These are phyloP conservation scores for Hypoxylon rickii DNA, from an alignment of 495 filamentous ascomycete genomes.

Conservation along the genomic window DNA sequence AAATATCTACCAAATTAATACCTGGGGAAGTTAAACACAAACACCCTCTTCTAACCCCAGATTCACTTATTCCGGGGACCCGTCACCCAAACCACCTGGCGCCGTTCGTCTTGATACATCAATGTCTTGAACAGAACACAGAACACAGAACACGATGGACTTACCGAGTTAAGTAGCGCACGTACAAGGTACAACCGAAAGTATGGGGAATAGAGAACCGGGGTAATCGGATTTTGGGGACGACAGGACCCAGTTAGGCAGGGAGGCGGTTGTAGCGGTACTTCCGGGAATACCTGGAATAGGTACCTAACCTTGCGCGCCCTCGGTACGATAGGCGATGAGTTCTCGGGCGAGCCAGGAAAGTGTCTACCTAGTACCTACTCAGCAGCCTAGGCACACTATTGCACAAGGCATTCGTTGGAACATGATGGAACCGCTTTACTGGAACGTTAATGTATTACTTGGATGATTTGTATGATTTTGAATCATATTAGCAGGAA, in stretches of 20 bases:
- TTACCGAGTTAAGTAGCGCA: slow-evolving; percentile 26
- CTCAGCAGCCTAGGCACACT: too few species aligned
- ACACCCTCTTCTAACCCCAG: slow-evolving; percentile 32
- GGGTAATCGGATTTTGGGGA: slow-evolving; percentile 12
- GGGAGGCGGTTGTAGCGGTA: slow-evolving; percentile 17
- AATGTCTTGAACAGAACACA: slow-evolving; percentile 12
- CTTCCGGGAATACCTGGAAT: slow-evolving; percentile 9
- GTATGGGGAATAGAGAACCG: slow-evolving; percentile 29
- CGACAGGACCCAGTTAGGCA: slow-evolving; percentile 3
- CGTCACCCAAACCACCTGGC: slow-evolving; percentile 20
- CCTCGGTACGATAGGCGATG: neutral
- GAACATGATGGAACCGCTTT: slow-evolving; percentile 6
- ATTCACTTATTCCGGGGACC: slow-evolving; percentile 34
- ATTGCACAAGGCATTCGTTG: slow-evolving; percentile 26
- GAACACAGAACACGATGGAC: slow-evolving; percentile 5
- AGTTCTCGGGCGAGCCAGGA: too few species aligned
- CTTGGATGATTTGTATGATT: slow-evolving; percentile 2
- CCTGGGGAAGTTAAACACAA: slow-evolving; percentile 31
- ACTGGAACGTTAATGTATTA: slow-evolving; percentile 12
- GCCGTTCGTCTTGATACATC: slow-evolving; percentile 22
- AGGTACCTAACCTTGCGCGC: too few species aligned
- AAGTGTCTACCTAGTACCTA: too few species aligned
- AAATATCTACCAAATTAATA: slow-evolving; percentile 21
- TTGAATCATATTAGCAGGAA: slow-evolving; percentile 13
- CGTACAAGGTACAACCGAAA: slow-evolving; percentile 24